phyloP scores from a whole-genome alignment of 176 grass and related monocot species.

The Dactylis glomerata region DNA sequence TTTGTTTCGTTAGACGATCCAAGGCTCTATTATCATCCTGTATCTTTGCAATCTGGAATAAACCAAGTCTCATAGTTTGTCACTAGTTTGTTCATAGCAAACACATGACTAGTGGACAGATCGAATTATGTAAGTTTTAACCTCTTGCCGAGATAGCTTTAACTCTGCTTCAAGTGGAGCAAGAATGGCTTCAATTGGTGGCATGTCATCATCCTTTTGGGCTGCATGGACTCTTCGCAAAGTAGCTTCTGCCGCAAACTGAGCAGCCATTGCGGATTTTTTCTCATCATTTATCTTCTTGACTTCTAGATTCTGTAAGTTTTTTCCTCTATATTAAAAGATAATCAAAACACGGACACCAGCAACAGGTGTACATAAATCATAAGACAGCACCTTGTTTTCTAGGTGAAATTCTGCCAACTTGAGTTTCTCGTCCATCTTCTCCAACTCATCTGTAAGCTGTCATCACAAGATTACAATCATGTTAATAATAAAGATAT shows the following conservation, averaged over 20 bases:
- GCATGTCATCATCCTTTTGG: constrained; percentile 99
- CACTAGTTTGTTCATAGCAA: constrained; percentile 14
- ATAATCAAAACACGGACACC: constrained; percentile 1
- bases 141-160: constrained; percentile 93
- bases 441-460: constrained; percentile 93
- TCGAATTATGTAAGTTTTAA: too few species aligned
- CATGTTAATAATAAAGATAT: constrained; percentile 12
- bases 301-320: constrained; percentile 84
- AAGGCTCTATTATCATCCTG: constrained; percentile 95
- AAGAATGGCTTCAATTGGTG: constrained; percentile 99
- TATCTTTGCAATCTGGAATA: constrained; percentile 77
- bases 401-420: constrained; percentile 80
- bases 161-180: constrained; percentile 96
- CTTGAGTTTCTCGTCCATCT: constrained; percentile 81
- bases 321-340: constrained; percentile 13
- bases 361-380: constrained; percentile 11
- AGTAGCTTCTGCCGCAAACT: constrained; percentile 94
- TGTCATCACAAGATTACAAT: constrained; percentile 42
- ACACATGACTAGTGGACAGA: background rate
- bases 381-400: constrained; percentile 56
- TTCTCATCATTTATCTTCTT: constrained; percentile 99
- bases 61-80: constrained; percentile 22
- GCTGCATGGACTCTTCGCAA: constrained; percentile 94
- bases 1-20: constrained; percentile 94
- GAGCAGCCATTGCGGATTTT: constrained; percentile 77